Conservation (phyloP, 1,139 yeast species). For the Starmera stellimalicola region DNA sequence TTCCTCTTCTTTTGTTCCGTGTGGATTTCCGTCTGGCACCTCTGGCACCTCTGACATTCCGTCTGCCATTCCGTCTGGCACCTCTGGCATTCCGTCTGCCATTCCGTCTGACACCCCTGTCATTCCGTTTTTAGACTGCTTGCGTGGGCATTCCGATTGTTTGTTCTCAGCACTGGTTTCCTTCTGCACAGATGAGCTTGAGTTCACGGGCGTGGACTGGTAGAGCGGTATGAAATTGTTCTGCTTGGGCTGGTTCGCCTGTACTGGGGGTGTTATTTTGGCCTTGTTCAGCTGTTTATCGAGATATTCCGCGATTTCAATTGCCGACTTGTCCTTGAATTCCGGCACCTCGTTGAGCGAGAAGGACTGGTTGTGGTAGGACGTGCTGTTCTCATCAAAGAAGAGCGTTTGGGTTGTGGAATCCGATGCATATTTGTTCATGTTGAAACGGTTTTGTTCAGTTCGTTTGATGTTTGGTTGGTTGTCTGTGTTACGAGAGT, state of each 20-base stretch:
- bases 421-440: background rate
- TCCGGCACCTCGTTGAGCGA: background rate
- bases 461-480: too few species aligned
- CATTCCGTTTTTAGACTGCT: background rate
- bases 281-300: background rate
- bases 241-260: background rate
- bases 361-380: background rate
- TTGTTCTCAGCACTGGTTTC: conserved; percentile 1
- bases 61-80: background rate
- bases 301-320: background rate
- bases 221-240: background rate
- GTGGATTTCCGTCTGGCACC: background rate
- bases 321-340: background rate
- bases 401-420: background rate
- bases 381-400: background rate
- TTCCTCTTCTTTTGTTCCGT: too few species aligned
- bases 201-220: conserved; percentile 1
- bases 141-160: too few species aligned
- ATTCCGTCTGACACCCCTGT: background rate
- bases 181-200: background rate
- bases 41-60: background rate
- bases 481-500: too few species aligned
- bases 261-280: background rate
- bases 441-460: too few species aligned
- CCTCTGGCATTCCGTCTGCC: background rate